Base-by-base conservation (phyloP, 1,284 basidiomycete species). In the Cryptococcus sp. region DNA sequence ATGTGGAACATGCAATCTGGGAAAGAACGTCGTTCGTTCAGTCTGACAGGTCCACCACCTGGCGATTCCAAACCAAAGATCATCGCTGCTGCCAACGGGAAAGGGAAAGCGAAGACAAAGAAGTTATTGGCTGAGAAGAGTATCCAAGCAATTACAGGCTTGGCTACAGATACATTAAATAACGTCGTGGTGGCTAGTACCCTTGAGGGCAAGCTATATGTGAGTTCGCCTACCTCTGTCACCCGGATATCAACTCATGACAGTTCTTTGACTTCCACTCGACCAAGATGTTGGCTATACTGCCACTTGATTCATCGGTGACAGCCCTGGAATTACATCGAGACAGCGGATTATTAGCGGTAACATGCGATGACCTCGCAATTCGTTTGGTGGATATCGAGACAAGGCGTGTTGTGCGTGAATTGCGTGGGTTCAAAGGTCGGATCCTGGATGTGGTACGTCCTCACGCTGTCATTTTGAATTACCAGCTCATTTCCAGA, bases 1-100 rank as follows among this genome's bases (percentile, higher is more conserved):
- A 85, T 92, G 84, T 96, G 90, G 86, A 97, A 96, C 69, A 85
- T 97, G 85, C 94, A 99, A 75, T 92, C 88, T 13, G 96, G 94
- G 1, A 83, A 92, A 55, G 83, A 84, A 63, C 80, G 96, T 41
- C 88, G 88, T 74, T 78, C 81, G 1, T 94, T 88, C 68, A 78
- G 80, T 47, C 56, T 78, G 7, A 65, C 66, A 13, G 73, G 90
- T 21, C 72, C 81, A 4, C 81, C 81, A 60, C 85, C 85, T 75
- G 50, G 83, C 78, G 63, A 80, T 79, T 34, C 62, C 72, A 46
- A 80, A 75, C 61, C 75, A 76, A 62, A 61, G 49, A 70, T 70
- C 39, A 70, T 73, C 37, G 50, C 57, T 1, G 45, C 53, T 45
- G 60, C 55, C 53, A 67, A 61, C 45, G 45, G 53, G 23, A 62